phyloP scores from a whole-genome alignment of 2,329 filamentous ascomycete species.

The Huntiella moniliformis region DNA sequence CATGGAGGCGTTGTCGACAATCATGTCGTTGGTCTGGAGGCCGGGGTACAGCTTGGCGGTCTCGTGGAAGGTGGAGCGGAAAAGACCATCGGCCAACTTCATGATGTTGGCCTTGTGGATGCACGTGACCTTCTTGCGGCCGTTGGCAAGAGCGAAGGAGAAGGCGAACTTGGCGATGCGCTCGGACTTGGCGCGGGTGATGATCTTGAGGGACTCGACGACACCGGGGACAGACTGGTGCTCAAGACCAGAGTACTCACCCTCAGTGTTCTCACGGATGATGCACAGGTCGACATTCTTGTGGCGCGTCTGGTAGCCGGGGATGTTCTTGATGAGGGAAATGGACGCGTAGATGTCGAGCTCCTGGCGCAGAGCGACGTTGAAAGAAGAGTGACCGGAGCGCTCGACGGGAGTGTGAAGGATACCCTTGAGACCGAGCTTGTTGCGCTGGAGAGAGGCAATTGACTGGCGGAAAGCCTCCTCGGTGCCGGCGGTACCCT shows the following conservation, averaged over 20 bases:
- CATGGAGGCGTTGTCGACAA: conserved; percentile 99
- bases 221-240: conserved; percentile 94
- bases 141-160: conserved; percentile 93
- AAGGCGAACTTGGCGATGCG: conserved; percentile 98
- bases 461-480: conserved; percentile 92
- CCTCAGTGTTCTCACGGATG: conserved; percentile 99
- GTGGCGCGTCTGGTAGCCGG: conserved; percentile 93
- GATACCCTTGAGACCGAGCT: conserved; percentile 97
- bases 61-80: conserved; percentile 91
- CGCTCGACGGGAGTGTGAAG: conserved; percentile 93
- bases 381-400: conserved; percentile 97
- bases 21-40: conserved; percentile 96
- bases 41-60: conserved; percentile 90
- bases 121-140: conserved; percentile 97
- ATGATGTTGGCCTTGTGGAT: conserved; percentile 99
- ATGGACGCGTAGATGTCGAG: conserved; percentile 99
- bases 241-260: conserved; percentile 97
- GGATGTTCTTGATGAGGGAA: conserved; percentile 98
- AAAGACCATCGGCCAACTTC: conserved; percentile 97
- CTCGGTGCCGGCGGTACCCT: conserved; percentile 62
- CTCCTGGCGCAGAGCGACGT: conserved; percentile 96
- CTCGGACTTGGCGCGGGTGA: conserved; percentile 97
- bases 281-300: conserved; percentile 96
- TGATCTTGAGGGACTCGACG: conserved; percentile 99
- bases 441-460: conserved; percentile 90